These are phyloP conservation scores for Laburnicola sp. DNA, from an alignment of 2,329 filamentous ascomycete genomes.

Conservation along the genomic window DNA sequence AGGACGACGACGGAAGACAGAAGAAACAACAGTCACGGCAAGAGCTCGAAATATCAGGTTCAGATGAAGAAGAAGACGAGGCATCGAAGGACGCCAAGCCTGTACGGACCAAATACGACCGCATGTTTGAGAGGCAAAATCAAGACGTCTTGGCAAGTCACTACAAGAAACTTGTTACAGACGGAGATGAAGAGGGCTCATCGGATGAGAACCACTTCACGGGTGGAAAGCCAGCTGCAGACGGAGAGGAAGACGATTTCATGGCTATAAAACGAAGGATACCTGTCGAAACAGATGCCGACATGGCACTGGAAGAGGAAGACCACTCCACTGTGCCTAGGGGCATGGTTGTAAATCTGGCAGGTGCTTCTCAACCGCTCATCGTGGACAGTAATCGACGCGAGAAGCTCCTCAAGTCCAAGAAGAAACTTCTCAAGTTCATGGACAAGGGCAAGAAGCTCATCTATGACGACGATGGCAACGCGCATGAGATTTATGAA, in stretches of 20 bases:
- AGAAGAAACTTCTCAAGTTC: conserved; percentile 90
- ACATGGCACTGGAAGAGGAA: conserved; percentile 52
- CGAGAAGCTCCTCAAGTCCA: conserved; percentile 92
- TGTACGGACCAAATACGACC: conserved; percentile 92
- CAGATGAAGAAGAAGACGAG: conserved; percentile 61
- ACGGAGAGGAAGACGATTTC: conserved; percentile 76
- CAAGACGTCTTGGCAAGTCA: conserved; percentile 94
- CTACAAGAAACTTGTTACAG: conserved; percentile 81
- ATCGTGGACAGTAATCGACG: conserved; percentile 92
- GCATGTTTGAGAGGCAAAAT: conserved; percentile 97
- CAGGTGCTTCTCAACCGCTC: conserved; percentile 69
- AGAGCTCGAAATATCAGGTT: conserved; percentile 60
- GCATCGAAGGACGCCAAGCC: conserved; percentile 58
- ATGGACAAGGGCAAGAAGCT: conserved; percentile 84
- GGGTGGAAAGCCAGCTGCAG: conserved; percentile 35
- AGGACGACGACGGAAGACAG: conserved; percentile 83
- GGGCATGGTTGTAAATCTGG: conserved; percentile 64
- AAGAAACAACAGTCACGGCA: conserved; percentile 82
- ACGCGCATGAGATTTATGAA: conserved; percentile 82
- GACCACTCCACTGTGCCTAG: too few relatives aligned
- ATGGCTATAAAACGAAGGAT: conserved; percentile 87
- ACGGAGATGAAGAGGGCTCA: conserved; percentile 49
- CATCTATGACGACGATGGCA: conserved; percentile 90
- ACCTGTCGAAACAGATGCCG: conserved; percentile 60
- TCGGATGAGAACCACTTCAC: conserved; percentile 42